Conservation (phyloP, 2,329 filamentous ascomycete genomes). For the Trichoderma hamatum region DNA sequence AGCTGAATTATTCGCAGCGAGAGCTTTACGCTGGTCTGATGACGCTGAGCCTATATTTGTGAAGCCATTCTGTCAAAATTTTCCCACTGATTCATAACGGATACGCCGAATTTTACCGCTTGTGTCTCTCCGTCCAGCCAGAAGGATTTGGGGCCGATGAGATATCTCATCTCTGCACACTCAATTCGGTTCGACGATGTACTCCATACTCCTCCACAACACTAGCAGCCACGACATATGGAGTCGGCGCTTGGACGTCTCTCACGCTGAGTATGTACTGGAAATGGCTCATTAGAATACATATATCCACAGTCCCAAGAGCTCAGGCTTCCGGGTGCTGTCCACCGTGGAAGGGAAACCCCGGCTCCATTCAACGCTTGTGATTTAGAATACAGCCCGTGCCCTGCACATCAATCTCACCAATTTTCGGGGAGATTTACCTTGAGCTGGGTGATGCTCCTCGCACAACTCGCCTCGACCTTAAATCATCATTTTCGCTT, state of each 20-base stretch:
- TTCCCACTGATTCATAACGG: not conserved
- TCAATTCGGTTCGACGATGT: not conserved
- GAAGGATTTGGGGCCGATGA: not conserved
- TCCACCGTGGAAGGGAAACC: not conserved
- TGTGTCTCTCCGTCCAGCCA: too few relatives aligned
- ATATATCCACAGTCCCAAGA: not conserved
- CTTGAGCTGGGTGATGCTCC: not conserved
- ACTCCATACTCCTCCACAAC: not conserved
- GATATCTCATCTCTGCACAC: not conserved
- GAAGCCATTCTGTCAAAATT: not conserved
- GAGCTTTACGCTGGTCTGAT: not conserved
- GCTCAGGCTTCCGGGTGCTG: not conserved
- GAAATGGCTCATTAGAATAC: not conserved
- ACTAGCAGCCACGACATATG: not conserved
- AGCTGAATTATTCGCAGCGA: not conserved
- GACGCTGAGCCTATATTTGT: not conserved
- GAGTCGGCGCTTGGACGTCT: not conserved
- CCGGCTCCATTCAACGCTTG: not conserved
- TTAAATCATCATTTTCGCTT: constrained; percentile 4
- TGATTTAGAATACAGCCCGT: not conserved
- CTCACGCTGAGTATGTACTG: not conserved
- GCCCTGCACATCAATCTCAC: not conserved
- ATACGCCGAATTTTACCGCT: not conserved
- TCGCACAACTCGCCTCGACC: not conserved
- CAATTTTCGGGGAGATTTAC: not conserved